A percentile compares a stretch with the other conserved stretches of the same genome.
Conservation (phyloP, 345 rosid species). For the Aquilaria yunnanensis region DNA sequence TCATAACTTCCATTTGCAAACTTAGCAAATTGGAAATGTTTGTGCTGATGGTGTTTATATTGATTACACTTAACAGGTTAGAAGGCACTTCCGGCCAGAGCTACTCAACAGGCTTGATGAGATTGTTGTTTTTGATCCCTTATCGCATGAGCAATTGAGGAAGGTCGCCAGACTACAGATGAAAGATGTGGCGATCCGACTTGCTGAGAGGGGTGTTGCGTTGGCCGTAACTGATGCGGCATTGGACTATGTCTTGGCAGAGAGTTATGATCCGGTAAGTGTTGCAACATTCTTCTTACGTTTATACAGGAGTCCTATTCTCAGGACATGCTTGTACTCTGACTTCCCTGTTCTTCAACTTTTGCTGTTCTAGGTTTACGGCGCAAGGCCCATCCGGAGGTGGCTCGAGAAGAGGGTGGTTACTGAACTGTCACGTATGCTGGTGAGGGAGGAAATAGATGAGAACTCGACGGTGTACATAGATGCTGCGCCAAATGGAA, state of each 20-base stretch:
- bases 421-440: slow-evolving; percentile 80
- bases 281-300: background rate
- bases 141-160: slow-evolving; percentile 81
- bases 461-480: slow-evolving; percentile 82
- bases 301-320: background rate
- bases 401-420: slow-evolving; percentile 97
- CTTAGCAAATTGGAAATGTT: background rate
- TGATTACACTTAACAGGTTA: slow-evolving; percentile 31
- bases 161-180: slow-evolving; percentile 75
- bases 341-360: background rate
- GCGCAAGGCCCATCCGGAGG: slow-evolving; percentile 87
- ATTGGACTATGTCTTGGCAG: slow-evolving; percentile 52
- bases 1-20: background rate
- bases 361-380: slow-evolving; percentile 52
- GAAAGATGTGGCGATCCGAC: slow-evolving; percentile 77
- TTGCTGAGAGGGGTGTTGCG: slow-evolving; percentile 85
- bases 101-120: slow-evolving; percentile 83
- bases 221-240: slow-evolving; percentile 83
- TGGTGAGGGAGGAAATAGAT: slow-evolving; percentile 73
- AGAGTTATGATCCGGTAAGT: slow-evolving; percentile 91
- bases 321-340: background rate
- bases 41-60: background rate
- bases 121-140: slow-evolving; percentile 86
- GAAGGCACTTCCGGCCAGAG: slow-evolving; percentile 82
- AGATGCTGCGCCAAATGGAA: slow-evolving; percentile 42